A percentile compares a stretch with the other conserved stretches of the same genome.
phyloP scores from a whole-genome alignment of 345 rosid species.

The Acer negundo region DNA sequence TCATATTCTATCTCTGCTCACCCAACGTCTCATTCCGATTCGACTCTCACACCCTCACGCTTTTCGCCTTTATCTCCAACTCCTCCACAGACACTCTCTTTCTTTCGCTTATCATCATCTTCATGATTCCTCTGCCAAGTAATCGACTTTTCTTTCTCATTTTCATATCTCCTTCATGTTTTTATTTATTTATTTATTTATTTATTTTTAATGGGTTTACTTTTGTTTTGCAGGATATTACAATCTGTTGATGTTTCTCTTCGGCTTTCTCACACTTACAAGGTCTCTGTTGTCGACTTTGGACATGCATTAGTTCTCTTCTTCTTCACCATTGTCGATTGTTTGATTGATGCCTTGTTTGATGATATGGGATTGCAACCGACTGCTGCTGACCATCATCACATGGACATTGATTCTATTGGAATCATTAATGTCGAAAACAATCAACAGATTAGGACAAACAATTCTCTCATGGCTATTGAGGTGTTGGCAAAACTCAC shows the following conservation, averaged over 20 bases:
- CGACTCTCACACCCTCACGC: conserved; percentile 59
- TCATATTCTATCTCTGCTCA: conserved; percentile 56
- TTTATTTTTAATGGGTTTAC: not conserved
- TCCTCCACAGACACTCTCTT: conserved; percentile 43
- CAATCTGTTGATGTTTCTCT: conserved; percentile 49
- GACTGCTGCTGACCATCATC: conserved; percentile 30
- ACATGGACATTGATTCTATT: conserved; percentile 37
- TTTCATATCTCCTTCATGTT: not conserved
- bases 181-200: not conserved
- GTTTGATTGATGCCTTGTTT: conserved; percentile 44
- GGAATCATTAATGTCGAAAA: conserved; percentile 23
- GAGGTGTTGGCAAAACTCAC: conserved; percentile 50
- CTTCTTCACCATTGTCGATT: conserved; percentile 39
- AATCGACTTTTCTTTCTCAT: not conserved
- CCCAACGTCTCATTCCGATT: conserved; percentile 47
- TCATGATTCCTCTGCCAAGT: not conserved
- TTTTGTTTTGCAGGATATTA: conserved; percentile 44
- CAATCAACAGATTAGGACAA: conserved; percentile 35
- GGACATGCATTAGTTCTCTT: conserved; percentile 52
- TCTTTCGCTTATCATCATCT: conserved; percentile 20
- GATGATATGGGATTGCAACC: conserved; percentile 49
- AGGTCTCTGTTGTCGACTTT: conserved; percentile 35
- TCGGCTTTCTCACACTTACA: conserved; percentile 45
- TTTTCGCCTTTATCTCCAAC: conserved; percentile 54
- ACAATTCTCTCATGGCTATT: conserved; percentile 43